phyloP scores from a whole-genome alignment of 495 filamentous ascomycete species.

The Podospora fimiseda region DNA sequence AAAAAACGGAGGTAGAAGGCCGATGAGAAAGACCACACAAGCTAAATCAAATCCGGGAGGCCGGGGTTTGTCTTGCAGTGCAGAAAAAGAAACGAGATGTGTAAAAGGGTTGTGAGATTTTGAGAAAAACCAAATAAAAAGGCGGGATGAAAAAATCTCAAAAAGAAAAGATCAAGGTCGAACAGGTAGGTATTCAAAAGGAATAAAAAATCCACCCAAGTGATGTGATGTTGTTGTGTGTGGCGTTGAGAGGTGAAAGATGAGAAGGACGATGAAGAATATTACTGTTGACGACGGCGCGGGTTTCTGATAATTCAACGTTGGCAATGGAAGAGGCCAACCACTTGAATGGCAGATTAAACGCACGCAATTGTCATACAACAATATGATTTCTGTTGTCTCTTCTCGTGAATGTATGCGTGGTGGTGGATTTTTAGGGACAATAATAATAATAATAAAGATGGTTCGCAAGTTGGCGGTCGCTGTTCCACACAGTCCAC shows the following conservation, averaged over 20 bases:
- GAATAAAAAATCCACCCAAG: background rate
- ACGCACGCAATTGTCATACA: background rate
- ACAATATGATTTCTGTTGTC: background rate
- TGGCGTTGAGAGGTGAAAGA: no score
- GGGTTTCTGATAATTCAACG: background rate
- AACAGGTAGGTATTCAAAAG: background rate
- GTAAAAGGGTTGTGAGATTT: no score
- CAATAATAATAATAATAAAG: constrained; percentile 11
- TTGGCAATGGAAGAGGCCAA: background rate
- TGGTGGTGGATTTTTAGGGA: constrained; percentile 2
- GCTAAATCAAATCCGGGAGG: constrained; percentile 2
- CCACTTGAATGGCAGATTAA: background rate
- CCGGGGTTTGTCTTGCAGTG: background rate
- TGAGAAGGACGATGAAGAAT: background rate
- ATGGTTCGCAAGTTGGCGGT: background rate
- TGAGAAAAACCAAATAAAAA: no score
- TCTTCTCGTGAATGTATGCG: background rate
- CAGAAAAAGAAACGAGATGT: background rate
- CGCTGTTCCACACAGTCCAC: constrained; percentile 7
- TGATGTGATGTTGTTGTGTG: no score
- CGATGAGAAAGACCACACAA: constrained; percentile 1
- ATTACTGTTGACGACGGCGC: background rate
- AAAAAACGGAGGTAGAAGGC: background rate
- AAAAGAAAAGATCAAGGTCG: background rate
- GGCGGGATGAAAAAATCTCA: background rate